Percentiles rank a stretch among this genome's conserved stretches.
Conservation (phyloP, 129 eudicot genomes). For the Pittosporum tobira region DNA sequence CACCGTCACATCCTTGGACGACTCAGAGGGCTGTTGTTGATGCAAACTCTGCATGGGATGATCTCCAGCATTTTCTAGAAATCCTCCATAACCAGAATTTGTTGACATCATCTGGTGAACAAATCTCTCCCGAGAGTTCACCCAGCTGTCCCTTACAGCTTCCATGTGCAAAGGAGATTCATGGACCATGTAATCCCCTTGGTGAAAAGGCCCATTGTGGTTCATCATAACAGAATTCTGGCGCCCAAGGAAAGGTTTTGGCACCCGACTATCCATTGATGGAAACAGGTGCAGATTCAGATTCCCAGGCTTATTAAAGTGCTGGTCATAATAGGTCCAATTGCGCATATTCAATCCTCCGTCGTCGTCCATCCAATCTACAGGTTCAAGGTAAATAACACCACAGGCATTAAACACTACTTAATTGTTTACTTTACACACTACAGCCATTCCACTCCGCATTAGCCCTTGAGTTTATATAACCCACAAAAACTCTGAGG, state of each 20-base stretch:
- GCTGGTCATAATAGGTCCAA: constrained; percentile 79
- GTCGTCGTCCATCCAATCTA: constrained; percentile 55
- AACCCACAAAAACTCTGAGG: not conserved
- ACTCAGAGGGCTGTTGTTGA: constrained; percentile 30
- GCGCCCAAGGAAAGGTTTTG: constrained; percentile 41
- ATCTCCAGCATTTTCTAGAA: constrained; percentile 32
- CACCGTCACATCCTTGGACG: constrained; percentile 33
- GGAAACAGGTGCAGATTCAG: constrained; percentile 64
- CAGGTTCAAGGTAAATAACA: constrained; percentile 9
- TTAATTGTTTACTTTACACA: not conserved
- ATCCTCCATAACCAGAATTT: constrained; percentile 31
- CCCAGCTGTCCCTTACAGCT: constrained; percentile 52
- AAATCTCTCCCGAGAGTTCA: constrained; percentile 38
- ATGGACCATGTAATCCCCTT: constrained; percentile 36
- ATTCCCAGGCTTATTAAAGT: constrained; percentile 23
- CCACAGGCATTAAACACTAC: not conserved
- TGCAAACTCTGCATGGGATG: constrained; percentile 53
- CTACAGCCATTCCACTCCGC: too few relatives aligned
- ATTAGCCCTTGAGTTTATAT: too few relatives aligned
- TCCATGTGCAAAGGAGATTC: constrained; percentile 49
- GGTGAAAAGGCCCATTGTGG: constrained; percentile 35
- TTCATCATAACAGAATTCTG: constrained; percentile 40
- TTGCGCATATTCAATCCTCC: constrained; percentile 47
- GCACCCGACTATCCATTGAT: constrained; percentile 42
- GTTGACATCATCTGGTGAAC: constrained; percentile 38